These are phyloP conservation scores for Lactifluus hygrophoroides DNA, from an alignment of 768 basidiomycete genomes.

Conservation along the genomic window DNA sequence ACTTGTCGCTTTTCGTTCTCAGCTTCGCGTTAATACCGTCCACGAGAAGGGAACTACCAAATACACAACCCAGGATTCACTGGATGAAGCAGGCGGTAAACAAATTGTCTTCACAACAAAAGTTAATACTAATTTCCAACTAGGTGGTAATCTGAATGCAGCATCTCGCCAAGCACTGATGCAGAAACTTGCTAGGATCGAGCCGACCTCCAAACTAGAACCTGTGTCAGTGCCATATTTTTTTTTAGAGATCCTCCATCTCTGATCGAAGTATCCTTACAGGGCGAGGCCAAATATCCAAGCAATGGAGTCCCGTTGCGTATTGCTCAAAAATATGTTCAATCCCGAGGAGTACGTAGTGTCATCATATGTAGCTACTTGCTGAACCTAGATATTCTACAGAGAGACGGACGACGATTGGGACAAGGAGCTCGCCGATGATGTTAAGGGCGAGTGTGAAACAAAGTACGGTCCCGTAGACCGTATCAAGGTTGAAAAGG, in stretches of 20 bases:
- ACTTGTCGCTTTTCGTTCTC: slow-evolving; percentile 17
- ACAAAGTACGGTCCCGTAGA: slow-evolving; percentile 81
- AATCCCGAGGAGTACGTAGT: slow-evolving; percentile 82
- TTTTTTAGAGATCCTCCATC: not conserved
- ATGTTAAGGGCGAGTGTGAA: slow-evolving; percentile 92
- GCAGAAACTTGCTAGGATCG: slow-evolving; percentile 99
- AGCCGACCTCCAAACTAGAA: slow-evolving; percentile 48
- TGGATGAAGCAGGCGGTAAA: slow-evolving; percentile 87
- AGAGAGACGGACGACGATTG: slow-evolving; percentile 95
- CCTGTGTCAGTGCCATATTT: slow-evolving; percentile 44
- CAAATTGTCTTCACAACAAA: not conserved
- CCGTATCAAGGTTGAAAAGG: slow-evolving; percentile 88
- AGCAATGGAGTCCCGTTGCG: slow-evolving; percentile 80
- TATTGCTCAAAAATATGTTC: slow-evolving; percentile 94
- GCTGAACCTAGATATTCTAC: slow-evolving; percentile 6
- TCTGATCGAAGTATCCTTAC: slow-evolving; percentile 15
- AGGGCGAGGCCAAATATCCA: slow-evolving; percentile 75
- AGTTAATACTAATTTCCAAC: slow-evolving; percentile 2
- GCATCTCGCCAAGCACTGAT: slow-evolving; percentile 98
- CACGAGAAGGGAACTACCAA: slow-evolving; percentile 80
- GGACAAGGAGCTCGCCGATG: slow-evolving; percentile 93
- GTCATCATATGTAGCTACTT: not conserved
- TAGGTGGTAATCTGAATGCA: slow-evolving; percentile 96
- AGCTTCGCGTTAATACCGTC: slow-evolving; percentile 88
- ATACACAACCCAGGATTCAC: slow-evolving; percentile 67